Evolutionary conservation across 176 grass and related monocot genomes (phyloP).

Genomic region (Paspalum notatum): DNA sequence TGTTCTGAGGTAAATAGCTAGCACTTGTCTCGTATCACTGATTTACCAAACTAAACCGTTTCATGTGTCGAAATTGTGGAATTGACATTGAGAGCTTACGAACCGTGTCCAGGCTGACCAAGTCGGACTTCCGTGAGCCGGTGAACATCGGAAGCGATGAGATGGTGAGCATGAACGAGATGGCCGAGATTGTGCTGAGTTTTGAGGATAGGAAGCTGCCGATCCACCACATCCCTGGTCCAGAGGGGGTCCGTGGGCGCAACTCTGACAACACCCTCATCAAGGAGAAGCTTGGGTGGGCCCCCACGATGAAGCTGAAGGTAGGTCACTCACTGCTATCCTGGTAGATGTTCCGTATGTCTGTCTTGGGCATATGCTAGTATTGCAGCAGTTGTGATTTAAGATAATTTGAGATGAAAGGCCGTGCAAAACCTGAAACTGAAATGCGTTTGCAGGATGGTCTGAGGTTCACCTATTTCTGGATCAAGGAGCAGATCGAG

Average conservation of each 20-base stretch:
- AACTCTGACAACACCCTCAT: constrained; percentile 93
- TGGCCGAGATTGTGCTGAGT: constrained; percentile 84
- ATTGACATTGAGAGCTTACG: not conserved
- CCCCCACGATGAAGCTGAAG: constrained; percentile 86
- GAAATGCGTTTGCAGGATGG: constrained; percentile 49
- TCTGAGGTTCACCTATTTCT: constrained; percentile 81
- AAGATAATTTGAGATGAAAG: not conserved
- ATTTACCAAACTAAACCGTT: not conserved
- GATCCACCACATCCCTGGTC: constrained; percentile 87
- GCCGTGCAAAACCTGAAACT: not conserved
- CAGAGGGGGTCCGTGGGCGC: constrained; percentile 78
- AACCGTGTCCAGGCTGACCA: constrained; percentile 61
- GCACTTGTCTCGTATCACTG: too few relatives aligned
- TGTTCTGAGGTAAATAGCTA: constrained; percentile 65
- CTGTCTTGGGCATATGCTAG: too few relatives aligned
- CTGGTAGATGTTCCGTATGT: not conserved
- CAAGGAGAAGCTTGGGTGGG: constrained; percentile 93
- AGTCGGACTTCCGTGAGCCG: constrained; percentile 79
- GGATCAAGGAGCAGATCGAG: constrained; percentile 90
- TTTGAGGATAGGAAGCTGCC: constrained; percentile 78
- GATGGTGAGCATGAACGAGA: constrained; percentile 94
- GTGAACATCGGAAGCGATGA: constrained; percentile 89
- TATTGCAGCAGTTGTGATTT: not conserved
- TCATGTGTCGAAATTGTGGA: not conserved
- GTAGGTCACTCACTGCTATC: constrained; percentile 1